Conservation (phyloP, 106 monocot species). For the Acanthochlamys bracteata region DNA sequence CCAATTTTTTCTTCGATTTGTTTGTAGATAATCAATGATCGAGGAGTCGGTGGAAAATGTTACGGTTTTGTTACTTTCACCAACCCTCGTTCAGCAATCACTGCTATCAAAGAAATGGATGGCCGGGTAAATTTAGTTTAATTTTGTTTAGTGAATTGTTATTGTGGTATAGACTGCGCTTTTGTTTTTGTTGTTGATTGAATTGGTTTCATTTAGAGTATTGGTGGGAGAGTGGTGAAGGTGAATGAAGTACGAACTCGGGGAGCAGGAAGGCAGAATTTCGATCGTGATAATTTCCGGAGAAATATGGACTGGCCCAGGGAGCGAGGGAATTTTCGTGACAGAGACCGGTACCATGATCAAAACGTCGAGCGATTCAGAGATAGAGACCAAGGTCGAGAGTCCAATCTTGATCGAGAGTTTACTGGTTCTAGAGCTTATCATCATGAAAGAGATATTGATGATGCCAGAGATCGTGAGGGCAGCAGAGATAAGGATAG, state of each 20-base stretch:
- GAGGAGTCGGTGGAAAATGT: constrained; percentile 85
- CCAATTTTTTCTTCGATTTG: constrained; percentile 3
- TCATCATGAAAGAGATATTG: constrained; percentile 27
- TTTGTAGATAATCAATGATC: constrained; percentile 79
- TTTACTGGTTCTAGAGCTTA: constrained; percentile 34
- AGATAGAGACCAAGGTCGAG: constrained; percentile 52
- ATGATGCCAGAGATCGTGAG: constrained; percentile 37
- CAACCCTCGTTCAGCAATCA: constrained; percentile 71
- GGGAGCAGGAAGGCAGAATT: constrained; percentile 41
- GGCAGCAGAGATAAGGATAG: constrained; percentile 36
- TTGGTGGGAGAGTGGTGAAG: constrained; percentile 72
- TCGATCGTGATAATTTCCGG: constrained; percentile 48
- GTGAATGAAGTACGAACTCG: constrained; percentile 83
- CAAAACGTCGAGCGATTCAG: constrained; percentile 33
- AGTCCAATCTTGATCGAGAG: constrained; percentile 36
- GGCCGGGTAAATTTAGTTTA: constrained; percentile 47
- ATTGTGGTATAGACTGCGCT: not conserved
- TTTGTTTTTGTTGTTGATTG: not conserved
- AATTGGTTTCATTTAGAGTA: constrained; percentile 36
- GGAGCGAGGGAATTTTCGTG: constrained; percentile 43
- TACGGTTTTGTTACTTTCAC: constrained; percentile 94
- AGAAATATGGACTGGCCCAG: constrained; percentile 46
- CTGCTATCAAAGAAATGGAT: constrained; percentile 89
- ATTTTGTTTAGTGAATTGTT: not conserved
- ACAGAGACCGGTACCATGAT: constrained; percentile 49